Evolutionary conservation across 257 asterid genomes (phyloP).

Genomic region (Thymus quinquecostatus): DNA sequence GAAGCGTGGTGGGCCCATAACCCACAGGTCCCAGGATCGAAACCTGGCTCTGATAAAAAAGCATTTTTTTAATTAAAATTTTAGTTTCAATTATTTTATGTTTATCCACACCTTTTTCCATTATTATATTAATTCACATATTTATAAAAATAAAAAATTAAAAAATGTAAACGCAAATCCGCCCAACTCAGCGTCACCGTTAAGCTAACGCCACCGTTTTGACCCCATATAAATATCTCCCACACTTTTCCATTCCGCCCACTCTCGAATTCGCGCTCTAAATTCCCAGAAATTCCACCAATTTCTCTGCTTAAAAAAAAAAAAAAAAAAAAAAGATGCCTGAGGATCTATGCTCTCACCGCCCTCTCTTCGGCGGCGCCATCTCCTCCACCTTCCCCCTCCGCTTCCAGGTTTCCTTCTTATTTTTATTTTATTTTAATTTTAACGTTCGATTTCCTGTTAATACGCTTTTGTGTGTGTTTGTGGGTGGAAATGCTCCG

Average conservation of each 20-base stretch:
- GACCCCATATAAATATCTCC: conserved; percentile 3
- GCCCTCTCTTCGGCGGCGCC: conserved; percentile 80
- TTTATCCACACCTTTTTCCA: no score
- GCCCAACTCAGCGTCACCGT: conserved; percentile 32
- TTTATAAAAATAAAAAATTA: no score
- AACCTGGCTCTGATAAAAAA: conserved; percentile 91
- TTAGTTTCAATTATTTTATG: no score
- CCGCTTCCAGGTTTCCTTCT: conserved; percentile 62
- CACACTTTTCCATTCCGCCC: neutral
- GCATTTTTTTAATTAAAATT: no score
- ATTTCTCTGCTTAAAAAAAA: neutral
- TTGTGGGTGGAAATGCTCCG: no score
- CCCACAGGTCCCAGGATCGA: conserved; percentile 99
- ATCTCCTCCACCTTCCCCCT: conserved; percentile 64
- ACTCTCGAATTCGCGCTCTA: neutral
- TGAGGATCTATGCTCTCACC: conserved; percentile 48
- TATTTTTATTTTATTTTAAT: no score
- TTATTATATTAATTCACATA: no score
- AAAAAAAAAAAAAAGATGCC: conserved; percentile 41
- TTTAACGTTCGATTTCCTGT: neutral
- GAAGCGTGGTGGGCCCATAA: conserved; percentile 99
- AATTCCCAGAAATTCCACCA: neutral
- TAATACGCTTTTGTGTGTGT: neutral
- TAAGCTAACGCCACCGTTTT: conserved; percentile 35
- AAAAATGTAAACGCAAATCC: neutral